phyloP scores from a whole-genome alignment of 495 filamentous ascomycete genomes.

The Tuber microsphaerosporum region DNA sequence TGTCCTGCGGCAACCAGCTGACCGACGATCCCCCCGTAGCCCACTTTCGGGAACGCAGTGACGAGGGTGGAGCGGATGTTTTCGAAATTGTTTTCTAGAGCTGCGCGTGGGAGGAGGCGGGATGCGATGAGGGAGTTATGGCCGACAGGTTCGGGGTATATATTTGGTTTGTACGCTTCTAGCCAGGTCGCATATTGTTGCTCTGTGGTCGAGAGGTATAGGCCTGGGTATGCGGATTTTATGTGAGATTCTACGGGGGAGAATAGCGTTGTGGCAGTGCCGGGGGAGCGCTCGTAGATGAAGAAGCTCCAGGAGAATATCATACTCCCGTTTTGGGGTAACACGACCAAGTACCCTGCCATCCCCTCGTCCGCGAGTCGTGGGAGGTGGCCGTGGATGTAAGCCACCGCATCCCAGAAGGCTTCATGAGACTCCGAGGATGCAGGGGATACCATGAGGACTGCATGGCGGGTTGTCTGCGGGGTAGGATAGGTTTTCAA shows the following conservation, averaged over 20 bases:
- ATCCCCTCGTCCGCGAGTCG: conserved; percentile 45
- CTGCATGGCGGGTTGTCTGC: conserved; percentile 43
- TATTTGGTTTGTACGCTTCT: background rate
- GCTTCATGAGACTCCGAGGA: conserved; percentile 28
- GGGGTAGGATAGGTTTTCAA: conserved; percentile 49
- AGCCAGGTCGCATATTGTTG: background rate
- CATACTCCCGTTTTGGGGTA: background rate
- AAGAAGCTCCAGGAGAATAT: background rate
- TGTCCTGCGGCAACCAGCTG: conserved; percentile 14
- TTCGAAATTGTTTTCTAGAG: background rate
- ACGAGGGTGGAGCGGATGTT: background rate
- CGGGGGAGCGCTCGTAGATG: conserved; percentile 13
- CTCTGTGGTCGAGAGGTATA: conserved; percentile 42
- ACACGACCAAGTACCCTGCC: conserved; percentile 50
- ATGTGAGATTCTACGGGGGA: conserved; percentile 42
- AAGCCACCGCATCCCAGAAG: conserved; percentile 47
- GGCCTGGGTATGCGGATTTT: conserved; percentile 41
- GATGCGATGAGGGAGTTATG: background rate
- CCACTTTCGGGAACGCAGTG: background rate
- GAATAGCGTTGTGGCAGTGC: conserved; percentile 40
- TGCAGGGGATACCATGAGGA: conserved; percentile 45
- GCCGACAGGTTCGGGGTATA: background rate
- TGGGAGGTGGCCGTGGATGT: conserved; percentile 48
- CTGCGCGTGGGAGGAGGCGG: background rate
- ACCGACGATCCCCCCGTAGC: background rate